Base-by-base conservation (phyloP, 805 yeast species). In the Yamadazyma takamatsuzukensis region DNA sequence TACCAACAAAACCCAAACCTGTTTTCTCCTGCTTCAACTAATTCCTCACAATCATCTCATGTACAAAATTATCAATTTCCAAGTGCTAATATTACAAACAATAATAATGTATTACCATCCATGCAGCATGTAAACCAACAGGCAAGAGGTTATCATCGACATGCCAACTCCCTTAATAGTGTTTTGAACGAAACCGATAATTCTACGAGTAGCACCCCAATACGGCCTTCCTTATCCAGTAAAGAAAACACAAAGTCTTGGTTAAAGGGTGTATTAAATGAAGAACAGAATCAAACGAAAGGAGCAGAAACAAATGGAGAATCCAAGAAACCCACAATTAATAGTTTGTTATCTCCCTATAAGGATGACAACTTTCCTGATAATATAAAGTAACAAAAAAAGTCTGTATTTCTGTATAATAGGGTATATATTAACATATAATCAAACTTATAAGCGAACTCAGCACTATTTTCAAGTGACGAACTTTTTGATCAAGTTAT, bases 181-280 rank as follows among this genome's bases (percentile, higher is more conserved):
- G 26, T 32, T 7, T 9, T 36, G 6, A 31, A 25, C 21, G 34
- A 29, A 13, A 18, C 33, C 12, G 33, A 29, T 25, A 18, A 34
- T 22, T 14, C 39, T 13, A 28, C 34, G 5, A 15, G 18, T 6
- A 37, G 34, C 1, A 32, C 39, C 1, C 39, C 41, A 9, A 29
- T 27, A 5, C 29, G 23, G 13, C 14, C 24, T 21, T 18, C 19
- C n/a, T n/a, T n/a, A 24, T 18, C 15, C 10, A 27, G 14, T 6
- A 33, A 32, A 17, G 24, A 21, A 10, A 18, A 23, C 19, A 43
- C 49, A 18, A 43, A 47, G 27, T 41, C 32, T 32, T 56, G 61
- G 63, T 41, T 57, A 13, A 47, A 43, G 18, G 63, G 56, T 1
- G 60, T 57, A 3, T 38, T 57, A 14, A 56, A 56, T 30, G 53